A percentile compares a stretch with the other conserved stretches of the same genome.
phyloP scores from a whole-genome alignment of 2,329 filamentous ascomycete genomes.

The Plectosphaerella cucumerina region DNA sequence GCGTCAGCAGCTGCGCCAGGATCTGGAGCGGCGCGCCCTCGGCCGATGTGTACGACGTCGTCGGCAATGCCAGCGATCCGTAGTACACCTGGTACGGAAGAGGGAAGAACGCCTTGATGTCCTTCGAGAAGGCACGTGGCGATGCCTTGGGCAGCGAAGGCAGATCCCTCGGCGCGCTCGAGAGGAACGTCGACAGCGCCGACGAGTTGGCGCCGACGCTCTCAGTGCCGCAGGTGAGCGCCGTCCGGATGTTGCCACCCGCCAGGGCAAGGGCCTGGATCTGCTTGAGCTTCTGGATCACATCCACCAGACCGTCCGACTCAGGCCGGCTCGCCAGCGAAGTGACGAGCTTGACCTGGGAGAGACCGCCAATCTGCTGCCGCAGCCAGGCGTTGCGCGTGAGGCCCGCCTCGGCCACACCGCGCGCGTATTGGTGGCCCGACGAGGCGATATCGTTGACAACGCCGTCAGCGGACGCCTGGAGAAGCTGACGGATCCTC shows the following conservation, averaged over 20 bases:
- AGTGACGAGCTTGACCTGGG: slow-evolving; percentile 82
- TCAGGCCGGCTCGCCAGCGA: slow-evolving; percentile 69
- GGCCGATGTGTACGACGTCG: slow-evolving; percentile 74
- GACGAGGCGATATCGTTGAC: slow-evolving; percentile 89
- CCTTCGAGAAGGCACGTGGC: slow-evolving; percentile 32
- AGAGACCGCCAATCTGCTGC: slow-evolving; percentile 86
- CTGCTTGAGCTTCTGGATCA: slow-evolving; percentile 77
- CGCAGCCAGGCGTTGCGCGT: slow-evolving; percentile 66
- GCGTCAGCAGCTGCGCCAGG: slow-evolving; percentile 85
- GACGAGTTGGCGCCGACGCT: slow-evolving; percentile 66
- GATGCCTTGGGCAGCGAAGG: slow-evolving; percentile 25
- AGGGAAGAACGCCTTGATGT: slow-evolving; percentile 81
- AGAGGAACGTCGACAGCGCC: slow-evolving; percentile 68
- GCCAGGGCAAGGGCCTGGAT: slow-evolving; percentile 78
- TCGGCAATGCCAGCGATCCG: slow-evolving; percentile 75
- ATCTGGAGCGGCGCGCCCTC: slow-evolving; percentile 80
- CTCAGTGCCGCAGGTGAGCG: slow-evolving; percentile 80
- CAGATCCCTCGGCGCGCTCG: slow-evolving; percentile 44
- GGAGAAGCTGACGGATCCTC: slow-evolving; percentile 81
- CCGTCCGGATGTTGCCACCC: slow-evolving; percentile 66
- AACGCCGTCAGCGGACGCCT: slow-evolving; percentile 82
- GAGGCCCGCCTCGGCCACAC: slow-evolving; percentile 76
- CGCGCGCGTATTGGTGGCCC: slow-evolving; percentile 82
- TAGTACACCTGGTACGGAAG: slow-evolving; percentile 98
- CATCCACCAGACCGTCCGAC: slow-evolving; percentile 65